Evolutionary conservation across 495 filamentous ascomycete species (phyloP).

Genomic region (Neurospora sublineolata): DNA sequence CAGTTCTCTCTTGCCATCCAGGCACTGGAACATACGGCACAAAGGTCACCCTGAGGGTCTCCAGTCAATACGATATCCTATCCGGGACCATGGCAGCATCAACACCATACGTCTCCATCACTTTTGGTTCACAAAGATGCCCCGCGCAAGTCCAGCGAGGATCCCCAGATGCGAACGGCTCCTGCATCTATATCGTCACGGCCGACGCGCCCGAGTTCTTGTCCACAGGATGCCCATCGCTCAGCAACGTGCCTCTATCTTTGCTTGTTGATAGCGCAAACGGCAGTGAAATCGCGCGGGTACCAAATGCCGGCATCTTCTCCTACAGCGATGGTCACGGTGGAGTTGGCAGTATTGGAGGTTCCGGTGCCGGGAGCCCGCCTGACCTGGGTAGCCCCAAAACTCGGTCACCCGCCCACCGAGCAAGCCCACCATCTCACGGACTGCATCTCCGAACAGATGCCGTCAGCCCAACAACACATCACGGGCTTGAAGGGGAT

Average conservation of each 20-base stretch:
- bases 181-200: slow-evolving; percentile 59
- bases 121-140: slow-evolving; percentile 64
- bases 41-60: slow-evolving; percentile 59
- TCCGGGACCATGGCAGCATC: slow-evolving; percentile 39
- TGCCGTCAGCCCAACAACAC: slow-evolving; percentile 16
- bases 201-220: slow-evolving; percentile 61
- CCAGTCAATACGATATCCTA: slow-evolving; percentile 54
- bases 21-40: slow-evolving; percentile 55
- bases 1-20: slow-evolving; percentile 58
- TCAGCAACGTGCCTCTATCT: slow-evolving; percentile 57
- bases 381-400: slow-evolving; percentile 36
- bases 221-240: slow-evolving; percentile 51
- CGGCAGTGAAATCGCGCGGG: slow-evolving; percentile 46
- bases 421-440: slow-evolving; percentile 28
- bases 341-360: slow-evolving; percentile 22
- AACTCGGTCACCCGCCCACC: slow-evolving; percentile 33
- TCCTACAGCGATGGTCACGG: slow-evolving; percentile 45
- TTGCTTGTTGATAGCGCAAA: slow-evolving; percentile 58
- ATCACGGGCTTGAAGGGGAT: slow-evolving; percentile 19
- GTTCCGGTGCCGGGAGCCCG: slow-evolving; percentile 26
- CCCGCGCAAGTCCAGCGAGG: slow-evolving; percentile 51
- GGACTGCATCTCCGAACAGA: slow-evolving; percentile 15
- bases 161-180: slow-evolving; percentile 41
- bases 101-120: slow-evolving; percentile 48
- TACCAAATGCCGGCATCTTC: slow-evolving; percentile 62